Conservation (phyloP, 768 basidiomycete genomes). For the Trametes punicea region DNA sequence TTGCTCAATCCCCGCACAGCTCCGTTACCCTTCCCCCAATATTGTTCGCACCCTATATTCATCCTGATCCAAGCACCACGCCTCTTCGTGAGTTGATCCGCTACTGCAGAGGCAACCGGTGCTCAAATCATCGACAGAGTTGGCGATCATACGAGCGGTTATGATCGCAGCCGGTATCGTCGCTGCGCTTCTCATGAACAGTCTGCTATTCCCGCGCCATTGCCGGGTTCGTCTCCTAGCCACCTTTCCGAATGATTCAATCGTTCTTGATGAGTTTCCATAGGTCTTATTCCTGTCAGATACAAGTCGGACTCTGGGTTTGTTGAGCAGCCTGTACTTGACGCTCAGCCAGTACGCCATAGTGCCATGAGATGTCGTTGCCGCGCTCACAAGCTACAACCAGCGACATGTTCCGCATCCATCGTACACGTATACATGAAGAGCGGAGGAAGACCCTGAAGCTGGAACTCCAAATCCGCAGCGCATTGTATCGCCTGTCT, state of each 20-base stretch:
- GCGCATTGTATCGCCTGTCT: constrained; percentile 37
- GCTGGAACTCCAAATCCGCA: constrained; percentile 42
- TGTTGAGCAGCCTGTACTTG: constrained; percentile 43
- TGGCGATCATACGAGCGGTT: constrained; percentile 37
- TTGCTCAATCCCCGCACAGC: constrained; percentile 24
- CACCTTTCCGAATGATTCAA: background rate
- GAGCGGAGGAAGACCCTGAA: constrained; percentile 37
- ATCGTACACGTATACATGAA: constrained; percentile 22
- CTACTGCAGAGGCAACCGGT: background rate
- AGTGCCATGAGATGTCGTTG: background rate
- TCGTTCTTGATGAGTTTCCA: background rate
- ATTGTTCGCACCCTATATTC: constrained; percentile 30
- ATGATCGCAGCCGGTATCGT: constrained; percentile 46
- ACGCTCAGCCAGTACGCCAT: constrained; percentile 36
- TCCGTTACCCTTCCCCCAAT: constrained; percentile 44
- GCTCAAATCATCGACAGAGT: constrained; percentile 27
- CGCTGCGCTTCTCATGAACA: constrained; percentile 42
- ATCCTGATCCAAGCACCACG: constrained; percentile 27
- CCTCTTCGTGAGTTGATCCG: constrained; percentile 27
- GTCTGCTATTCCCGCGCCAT: constrained; percentile 44
- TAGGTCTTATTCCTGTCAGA: constrained; percentile 43
- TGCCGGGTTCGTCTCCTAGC: constrained; percentile 34
- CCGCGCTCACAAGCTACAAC: background rate
- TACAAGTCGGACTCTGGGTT: constrained; percentile 36
- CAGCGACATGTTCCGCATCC: constrained; percentile 37